Conservation (phyloP, 768 basidiomycete species). For the Calocera viscosa region DNA sequence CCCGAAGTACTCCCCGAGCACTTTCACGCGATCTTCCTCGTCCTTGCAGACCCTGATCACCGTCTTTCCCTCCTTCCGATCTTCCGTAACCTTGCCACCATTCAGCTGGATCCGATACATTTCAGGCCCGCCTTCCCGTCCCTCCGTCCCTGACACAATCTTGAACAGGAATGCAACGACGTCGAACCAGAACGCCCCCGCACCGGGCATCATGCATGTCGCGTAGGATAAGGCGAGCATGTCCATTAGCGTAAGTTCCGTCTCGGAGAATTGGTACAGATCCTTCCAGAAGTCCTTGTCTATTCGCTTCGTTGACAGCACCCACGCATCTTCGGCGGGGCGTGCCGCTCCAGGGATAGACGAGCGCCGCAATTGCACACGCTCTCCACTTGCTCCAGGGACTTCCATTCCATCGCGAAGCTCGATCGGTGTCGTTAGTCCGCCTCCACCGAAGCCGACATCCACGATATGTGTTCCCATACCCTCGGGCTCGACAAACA, state of each 20-base stretch:
- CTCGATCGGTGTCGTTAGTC: background rate
- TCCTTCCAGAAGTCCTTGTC: slow-evolving; percentile 3
- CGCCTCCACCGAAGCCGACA: background rate
- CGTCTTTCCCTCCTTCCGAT: background rate
- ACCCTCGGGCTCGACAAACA: slow-evolving; percentile 4
- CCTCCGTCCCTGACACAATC: background rate
- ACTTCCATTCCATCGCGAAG: slow-evolving; percentile 1
- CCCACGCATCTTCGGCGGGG: background rate
- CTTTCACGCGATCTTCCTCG: background rate
- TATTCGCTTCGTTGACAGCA: background rate
- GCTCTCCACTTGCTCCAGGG: slow-evolving; percentile 1
- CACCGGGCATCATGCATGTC: slow-evolving; percentile 1
- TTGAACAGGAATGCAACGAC: slow-evolving; percentile 4
- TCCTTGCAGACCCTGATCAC: background rate
- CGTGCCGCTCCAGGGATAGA: background rate
- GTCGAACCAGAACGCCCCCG: background rate
- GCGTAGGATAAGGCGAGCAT: background rate
- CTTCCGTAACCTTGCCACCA: background rate
- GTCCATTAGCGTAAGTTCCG: background rate
- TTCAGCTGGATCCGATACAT: background rate
- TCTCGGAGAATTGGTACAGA: slow-evolving; percentile 4
- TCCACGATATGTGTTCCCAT: background rate
- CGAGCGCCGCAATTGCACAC: background rate
- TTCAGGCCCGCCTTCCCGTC: background rate
- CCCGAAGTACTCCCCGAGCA: background rate